phyloP scores from a whole-genome alignment of 2,329 filamentous ascomycete genomes.

The Exophiala sideris region DNA sequence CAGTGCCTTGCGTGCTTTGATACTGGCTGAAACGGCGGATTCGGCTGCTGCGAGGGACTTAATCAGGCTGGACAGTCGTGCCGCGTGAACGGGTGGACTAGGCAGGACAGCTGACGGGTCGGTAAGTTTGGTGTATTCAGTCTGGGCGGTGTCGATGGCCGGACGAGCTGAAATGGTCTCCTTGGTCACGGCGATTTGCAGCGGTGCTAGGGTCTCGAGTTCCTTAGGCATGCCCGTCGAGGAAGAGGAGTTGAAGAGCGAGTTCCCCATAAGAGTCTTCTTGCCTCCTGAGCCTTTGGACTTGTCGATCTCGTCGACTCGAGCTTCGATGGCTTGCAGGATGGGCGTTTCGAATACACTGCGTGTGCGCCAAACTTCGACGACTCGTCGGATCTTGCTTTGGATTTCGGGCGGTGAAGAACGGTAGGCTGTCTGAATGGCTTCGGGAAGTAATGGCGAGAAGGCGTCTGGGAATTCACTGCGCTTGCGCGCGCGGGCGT shows the following conservation, averaged over 20 bases:
- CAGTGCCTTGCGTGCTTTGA: constrained; percentile 76
- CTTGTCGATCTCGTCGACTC: constrained; percentile 67
- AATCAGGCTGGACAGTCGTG: constrained; percentile 81
- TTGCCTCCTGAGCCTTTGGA: constrained; percentile 43
- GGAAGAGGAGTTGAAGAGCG: constrained; percentile 63
- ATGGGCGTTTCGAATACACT: constrained; percentile 78
- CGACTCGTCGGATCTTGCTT: constrained; percentile 77
- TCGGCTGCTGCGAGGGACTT: constrained; percentile 87
- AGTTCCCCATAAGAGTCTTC: constrained; percentile 61
- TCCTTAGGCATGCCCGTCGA: constrained; percentile 65
- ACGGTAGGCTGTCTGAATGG: constrained; percentile 85
- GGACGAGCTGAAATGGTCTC: constrained; percentile 65
- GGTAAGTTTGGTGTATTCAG: constrained; percentile 80
- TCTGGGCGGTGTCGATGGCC: constrained; percentile 66
- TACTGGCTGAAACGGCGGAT: constrained; percentile 80
- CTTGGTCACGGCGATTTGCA: constrained; percentile 72
- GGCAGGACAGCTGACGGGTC: constrained; percentile 67
- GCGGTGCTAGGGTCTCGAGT: constrained; percentile 68
- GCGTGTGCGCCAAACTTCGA: constrained; percentile 91
- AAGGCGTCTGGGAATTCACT: constrained; percentile 91
- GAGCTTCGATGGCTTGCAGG: constrained; percentile 73
- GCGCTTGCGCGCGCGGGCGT: constrained; percentile 88
- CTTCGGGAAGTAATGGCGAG: constrained; percentile 86
- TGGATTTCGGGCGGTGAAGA: constrained; percentile 83
- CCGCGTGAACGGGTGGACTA: constrained; percentile 85